phyloP scores from a whole-genome alignment of 139 green algal species.

The Spirogloea muscicola region DNA sequence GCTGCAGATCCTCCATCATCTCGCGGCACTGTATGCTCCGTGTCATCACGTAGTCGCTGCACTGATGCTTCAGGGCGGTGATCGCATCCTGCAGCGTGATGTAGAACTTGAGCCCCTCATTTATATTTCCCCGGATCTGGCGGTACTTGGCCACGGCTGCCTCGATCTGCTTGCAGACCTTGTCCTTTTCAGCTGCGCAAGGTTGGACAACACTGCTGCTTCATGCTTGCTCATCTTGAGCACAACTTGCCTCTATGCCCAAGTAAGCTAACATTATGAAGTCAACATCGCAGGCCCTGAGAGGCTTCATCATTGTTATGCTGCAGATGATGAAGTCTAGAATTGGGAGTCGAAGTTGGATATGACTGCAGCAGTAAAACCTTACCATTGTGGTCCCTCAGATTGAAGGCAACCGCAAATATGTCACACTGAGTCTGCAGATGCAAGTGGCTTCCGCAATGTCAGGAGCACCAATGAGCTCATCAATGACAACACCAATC shows the following conservation, averaged over 20 bases:
- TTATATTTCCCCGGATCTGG: constrained; percentile 72
- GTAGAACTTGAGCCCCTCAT: constrained; percentile 61
- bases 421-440: constrained; percentile 5
- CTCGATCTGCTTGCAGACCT: constrained; percentile 25
- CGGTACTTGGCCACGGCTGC: constrained; percentile 51
- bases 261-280: neutral
- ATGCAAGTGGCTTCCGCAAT: too few species aligned
- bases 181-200: neutral
- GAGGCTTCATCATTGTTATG: neutral
- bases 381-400: constrained; percentile 12
- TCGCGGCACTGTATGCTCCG: constrained; percentile 57
- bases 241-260: neutral
- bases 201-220: neutral
- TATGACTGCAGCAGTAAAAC: too few species aligned
- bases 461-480: too few species aligned
- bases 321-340: neutral
- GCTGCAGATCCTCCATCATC: constrained; percentile 48
- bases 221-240: neutral
- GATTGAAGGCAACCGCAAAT: constrained; percentile 9
- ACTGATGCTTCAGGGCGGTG: constrained; percentile 68
- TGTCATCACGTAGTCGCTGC: constrained; percentile 69
- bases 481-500: neutral
- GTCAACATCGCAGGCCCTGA: neutral
- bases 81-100: constrained; percentile 67
- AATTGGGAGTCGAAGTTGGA: neutral